These are phyloP conservation scores for Vigna nakashimae DNA, from an alignment of 306 rosid species.

Conservation along the genomic window DNA sequence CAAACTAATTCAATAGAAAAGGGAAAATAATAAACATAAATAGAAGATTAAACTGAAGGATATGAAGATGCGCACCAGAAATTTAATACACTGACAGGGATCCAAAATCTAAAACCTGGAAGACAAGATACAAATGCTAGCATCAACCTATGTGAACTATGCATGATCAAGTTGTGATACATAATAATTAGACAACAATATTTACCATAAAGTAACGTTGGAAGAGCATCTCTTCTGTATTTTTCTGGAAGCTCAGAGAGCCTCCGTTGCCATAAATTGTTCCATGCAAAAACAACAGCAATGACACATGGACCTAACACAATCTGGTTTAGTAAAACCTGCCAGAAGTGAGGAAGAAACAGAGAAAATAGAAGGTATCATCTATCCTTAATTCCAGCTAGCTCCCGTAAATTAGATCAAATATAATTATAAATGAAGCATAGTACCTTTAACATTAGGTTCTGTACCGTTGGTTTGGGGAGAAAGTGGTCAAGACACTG, in stretches of 20 bases:
- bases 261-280: conserved; percentile 81
- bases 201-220: conserved; percentile 76
- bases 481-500: conserved; percentile 71
- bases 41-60: conserved; percentile 31
- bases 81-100: conserved; percentile 85
- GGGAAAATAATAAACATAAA: not conserved
- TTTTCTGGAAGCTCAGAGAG: conserved; percentile 82
- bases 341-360: conserved; percentile 17
- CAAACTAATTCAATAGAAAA: conserved; percentile 13
- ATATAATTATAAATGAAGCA: conserved; percentile 7
- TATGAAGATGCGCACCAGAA: conserved; percentile 63
- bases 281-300: conserved; percentile 95
- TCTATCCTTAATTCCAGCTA: conserved; percentile 2
- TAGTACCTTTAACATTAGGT: conserved; percentile 76
- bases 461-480: conserved; percentile 66
- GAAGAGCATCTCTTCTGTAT: conserved; percentile 81
- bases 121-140: conserved; percentile 27
- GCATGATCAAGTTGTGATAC: conserved; percentile 35
- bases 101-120: conserved; percentile 96
- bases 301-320: conserved; percentile 91
- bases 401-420: not conserved
- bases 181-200: conserved; percentile 6
- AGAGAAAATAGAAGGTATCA: conserved; percentile 22
- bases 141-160: conserved; percentile 27
- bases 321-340: conserved; percentile 94